Conservation (phyloP, 768 basidiomycete genomes). For the Jaapia argillacea region DNA sequence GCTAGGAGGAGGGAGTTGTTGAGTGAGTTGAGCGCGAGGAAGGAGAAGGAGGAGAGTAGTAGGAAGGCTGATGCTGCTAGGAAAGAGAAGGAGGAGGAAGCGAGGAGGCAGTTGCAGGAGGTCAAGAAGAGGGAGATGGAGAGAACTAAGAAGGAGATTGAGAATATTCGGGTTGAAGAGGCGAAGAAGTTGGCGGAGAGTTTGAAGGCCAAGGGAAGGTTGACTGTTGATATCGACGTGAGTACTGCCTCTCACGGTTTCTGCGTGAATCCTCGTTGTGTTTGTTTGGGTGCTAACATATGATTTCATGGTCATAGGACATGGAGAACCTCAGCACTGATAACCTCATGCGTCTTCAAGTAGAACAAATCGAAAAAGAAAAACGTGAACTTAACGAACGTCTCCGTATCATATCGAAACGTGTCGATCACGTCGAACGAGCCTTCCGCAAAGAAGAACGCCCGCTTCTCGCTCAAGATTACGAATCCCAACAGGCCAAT, state of each 20-base stretch:
- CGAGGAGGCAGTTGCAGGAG: slow-evolving; percentile 52
- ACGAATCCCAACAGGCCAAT: slow-evolving; percentile 70
- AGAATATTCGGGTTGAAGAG: slow-evolving; percentile 69
- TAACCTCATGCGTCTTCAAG: slow-evolving; percentile 80
- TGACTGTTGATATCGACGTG: slow-evolving; percentile 65
- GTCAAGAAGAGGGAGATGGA: slow-evolving; percentile 55
- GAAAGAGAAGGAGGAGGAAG: slow-evolving; percentile 63
- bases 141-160: slow-evolving; percentile 59
- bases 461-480: slow-evolving; percentile 78
- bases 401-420: slow-evolving; percentile 75
- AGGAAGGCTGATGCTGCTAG: slow-evolving; percentile 60
- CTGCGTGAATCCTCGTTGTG: slow-evolving; percentile 3
- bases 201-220: slow-evolving; percentile 68
- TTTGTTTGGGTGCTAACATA: background rate
- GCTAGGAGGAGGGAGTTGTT: slow-evolving; percentile 79
- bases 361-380: slow-evolving; percentile 94
- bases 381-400: slow-evolving; percentile 80
- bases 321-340: slow-evolving; percentile 81
- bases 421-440: slow-evolving; percentile 91
- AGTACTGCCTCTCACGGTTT: slow-evolving; percentile 21
- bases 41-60: slow-evolving; percentile 83
- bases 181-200: slow-evolving; percentile 82
- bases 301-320: slow-evolving; percentile 37
- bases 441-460: slow-evolving; percentile 91
- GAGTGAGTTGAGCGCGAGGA: slow-evolving; percentile 73